Conservation (phyloP, 2,329 filamentous ascomycete genomes). For the Tolypocladium paradoxum region DNA sequence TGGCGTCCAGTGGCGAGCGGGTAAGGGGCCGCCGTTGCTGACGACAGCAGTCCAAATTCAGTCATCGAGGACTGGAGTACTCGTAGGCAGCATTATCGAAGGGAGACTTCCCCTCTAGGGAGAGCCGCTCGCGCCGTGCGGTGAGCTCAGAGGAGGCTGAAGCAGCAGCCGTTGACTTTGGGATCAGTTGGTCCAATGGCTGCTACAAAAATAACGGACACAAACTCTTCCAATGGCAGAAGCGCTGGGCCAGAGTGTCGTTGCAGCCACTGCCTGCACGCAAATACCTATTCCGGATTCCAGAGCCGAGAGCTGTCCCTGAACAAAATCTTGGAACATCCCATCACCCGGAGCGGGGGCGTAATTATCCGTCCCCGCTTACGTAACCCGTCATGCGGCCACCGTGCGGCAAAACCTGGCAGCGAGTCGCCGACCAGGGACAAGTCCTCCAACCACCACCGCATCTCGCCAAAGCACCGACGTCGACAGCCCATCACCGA, state of each 20-base stretch:
- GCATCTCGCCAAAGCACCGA: slow-evolving; percentile 12
- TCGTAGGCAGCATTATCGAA: not conserved
- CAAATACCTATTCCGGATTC: too few species aligned
- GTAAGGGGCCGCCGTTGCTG: too few species aligned
- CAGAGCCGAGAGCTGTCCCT: too few species aligned
- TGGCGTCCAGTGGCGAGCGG: not conserved
- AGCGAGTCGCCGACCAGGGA: slow-evolving; percentile 25
- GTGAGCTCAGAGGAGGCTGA: not conserved
- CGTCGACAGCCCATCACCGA: slow-evolving; percentile 14
- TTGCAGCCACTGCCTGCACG: not conserved
- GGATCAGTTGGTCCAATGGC: not conserved
- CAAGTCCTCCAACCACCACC: slow-evolving; percentile 26
- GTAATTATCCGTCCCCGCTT: not conserved
- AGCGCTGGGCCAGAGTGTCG: not conserved
- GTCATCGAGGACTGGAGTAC: not conserved
- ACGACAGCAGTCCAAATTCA: not conserved
- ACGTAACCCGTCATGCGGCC: slow-evolving; percentile 3
- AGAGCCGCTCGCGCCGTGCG: not conserved
- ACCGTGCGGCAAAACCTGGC: slow-evolving; percentile 28
- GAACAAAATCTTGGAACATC: too few species aligned
- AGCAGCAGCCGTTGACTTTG: not conserved
- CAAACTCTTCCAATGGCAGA: not conserved
- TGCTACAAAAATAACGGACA: not conserved
- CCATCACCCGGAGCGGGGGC: not conserved
- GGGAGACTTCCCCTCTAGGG: not conserved